These are phyloP conservation scores for Aspergillus indologenus DNA, from an alignment of 495 filamentous ascomycete species.

Conservation along the genomic window DNA sequence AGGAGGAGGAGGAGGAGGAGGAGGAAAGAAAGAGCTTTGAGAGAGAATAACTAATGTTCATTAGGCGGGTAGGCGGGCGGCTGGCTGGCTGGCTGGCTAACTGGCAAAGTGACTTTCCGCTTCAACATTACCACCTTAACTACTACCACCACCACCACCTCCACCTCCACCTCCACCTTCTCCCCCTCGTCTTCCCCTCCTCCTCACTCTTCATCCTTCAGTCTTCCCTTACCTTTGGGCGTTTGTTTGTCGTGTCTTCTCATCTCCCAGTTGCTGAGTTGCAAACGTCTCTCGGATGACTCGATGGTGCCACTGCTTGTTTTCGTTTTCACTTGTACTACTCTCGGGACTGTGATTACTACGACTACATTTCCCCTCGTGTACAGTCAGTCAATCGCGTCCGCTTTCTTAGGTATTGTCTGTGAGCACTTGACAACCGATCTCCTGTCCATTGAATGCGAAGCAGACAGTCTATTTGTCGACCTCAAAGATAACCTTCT, in stretches of 20 bases:
- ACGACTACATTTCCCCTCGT: background rate
- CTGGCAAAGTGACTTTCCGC: background rate
- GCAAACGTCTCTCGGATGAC: background rate
- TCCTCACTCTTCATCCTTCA: no score
- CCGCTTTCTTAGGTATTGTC: background rate
- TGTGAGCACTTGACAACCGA: background rate
- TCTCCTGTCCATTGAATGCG: background rate
- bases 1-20: no score
- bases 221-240: no score
- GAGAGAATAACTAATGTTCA: no score
- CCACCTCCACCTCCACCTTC: no score
- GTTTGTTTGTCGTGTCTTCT: background rate
- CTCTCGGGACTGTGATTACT: background rate
- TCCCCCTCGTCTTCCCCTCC: no score
- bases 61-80: no score
- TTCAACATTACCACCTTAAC: no score
- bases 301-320: background rate
- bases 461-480: conserved; percentile 32
- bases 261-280: background rate
- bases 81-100: background rate
- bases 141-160: conserved; percentile 1
- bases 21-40: no score
- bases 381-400: background rate
- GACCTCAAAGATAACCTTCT: conserved; percentile 71
- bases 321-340: background rate